These are phyloP conservation scores for Amyloporia xantha DNA, from an alignment of 768 basidiomycete species.

Conservation along the genomic window DNA sequence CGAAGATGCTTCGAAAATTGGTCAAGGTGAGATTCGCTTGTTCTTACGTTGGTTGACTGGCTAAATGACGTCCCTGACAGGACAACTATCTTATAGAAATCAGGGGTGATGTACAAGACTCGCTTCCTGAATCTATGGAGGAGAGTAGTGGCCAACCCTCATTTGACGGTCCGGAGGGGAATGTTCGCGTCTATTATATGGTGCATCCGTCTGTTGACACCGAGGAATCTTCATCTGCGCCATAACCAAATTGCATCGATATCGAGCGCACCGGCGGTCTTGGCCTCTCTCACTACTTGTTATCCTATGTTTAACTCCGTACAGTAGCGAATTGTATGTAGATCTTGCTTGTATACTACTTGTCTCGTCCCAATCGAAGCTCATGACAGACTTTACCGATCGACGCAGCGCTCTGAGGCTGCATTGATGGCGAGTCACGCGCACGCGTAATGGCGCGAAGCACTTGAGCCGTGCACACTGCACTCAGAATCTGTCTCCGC, in stretches of 20 bases:
- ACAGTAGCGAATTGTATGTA: background rate
- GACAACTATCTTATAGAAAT: conserved; percentile 83
- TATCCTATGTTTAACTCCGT: background rate
- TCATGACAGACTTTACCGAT: too few species aligned
- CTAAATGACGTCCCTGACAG: conserved; percentile 30
- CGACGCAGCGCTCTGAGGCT: too few species aligned
- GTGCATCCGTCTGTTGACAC: conserved; percentile 85
- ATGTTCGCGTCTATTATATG: conserved; percentile 77
- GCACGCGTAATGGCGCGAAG: background rate
- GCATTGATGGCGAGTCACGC: background rate
- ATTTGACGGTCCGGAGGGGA: conserved; percentile 37
- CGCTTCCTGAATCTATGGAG: conserved; percentile 55
- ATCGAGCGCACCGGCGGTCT: background rate
- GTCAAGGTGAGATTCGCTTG: conserved; percentile 61
- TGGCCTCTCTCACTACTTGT: background rate
- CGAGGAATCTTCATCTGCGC: conserved; percentile 40
- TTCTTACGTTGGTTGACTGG: background rate
- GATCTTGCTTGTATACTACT: background rate
- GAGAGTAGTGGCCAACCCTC: conserved; percentile 53
- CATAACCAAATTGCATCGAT: too few species aligned
- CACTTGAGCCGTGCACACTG: background rate
- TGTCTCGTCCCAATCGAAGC: too few species aligned
- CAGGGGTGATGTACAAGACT: conserved; percentile 77
- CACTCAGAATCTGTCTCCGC: too few species aligned
- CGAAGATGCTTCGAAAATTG: conserved; percentile 82